A percentile compares a stretch with the other conserved stretches of the same genome.
Evolutionary conservation across 768 basidiomycete species (phyloP).

Genomic region (Termitomyces sp.): DNA sequence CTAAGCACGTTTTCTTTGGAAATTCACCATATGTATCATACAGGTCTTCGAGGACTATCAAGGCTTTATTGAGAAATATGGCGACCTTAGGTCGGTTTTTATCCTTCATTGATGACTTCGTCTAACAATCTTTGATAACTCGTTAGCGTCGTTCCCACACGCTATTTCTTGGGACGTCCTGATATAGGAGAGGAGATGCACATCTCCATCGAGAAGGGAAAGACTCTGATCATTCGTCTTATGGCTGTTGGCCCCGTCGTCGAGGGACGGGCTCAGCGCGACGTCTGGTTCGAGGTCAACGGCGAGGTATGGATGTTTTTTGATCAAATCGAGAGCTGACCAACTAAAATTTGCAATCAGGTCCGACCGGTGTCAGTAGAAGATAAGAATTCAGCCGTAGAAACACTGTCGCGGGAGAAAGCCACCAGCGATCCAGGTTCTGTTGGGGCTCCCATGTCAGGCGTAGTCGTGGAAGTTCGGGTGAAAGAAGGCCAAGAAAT

Average conservation of each 20-base stretch:
- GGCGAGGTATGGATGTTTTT: constrained; percentile 62
- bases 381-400: constrained; percentile 96
- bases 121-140: constrained; percentile 10
- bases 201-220: constrained; percentile 93
- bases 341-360: constrained; percentile 32
- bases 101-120: not conserved
- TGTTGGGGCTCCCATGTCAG: constrained; percentile 97
- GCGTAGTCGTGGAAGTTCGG: constrained; percentile 96
- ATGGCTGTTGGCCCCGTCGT: constrained; percentile 95
- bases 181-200: constrained; percentile 94
- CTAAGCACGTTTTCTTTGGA: not conserved
- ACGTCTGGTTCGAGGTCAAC: constrained; percentile 98
- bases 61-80: constrained; percentile 91
- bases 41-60: constrained; percentile 98
- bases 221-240: constrained; percentile 92
- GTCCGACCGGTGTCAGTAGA: constrained; percentile 93
- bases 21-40: not conserved
- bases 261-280: constrained; percentile 85
- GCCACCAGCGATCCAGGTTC: constrained; percentile 91
- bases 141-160: constrained; percentile 87
- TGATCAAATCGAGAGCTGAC: constrained; percentile 1
- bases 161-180: constrained; percentile 94
- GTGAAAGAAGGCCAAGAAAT: constrained; percentile 98
- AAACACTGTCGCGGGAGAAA: constrained; percentile 92
- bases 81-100: constrained; percentile 74